These are phyloP conservation scores for Cercis canadensis DNA, from an alignment of 306 rosid genomes.

Conservation along the genomic window DNA sequence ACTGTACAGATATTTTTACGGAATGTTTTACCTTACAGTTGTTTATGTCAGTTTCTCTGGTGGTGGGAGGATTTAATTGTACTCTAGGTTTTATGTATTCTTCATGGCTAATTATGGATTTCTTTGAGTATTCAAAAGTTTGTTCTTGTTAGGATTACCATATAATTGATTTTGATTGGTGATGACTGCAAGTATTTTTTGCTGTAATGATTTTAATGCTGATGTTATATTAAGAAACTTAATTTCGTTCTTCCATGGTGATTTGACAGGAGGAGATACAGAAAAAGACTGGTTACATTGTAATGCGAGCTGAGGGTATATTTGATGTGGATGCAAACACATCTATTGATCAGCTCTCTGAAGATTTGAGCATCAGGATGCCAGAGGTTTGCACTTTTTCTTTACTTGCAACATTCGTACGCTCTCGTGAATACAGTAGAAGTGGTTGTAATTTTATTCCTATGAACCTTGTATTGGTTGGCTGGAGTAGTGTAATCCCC, in stretches of 20 bases:
- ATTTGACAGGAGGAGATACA: conserved; percentile 91
- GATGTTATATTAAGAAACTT: conserved; percentile 6
- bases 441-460: no score
- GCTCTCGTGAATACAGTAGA: no score
- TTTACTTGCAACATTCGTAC: no score
- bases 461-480: conserved; percentile 10
- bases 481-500: conserved; percentile 3
- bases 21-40: not conserved
- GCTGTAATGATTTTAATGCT: conserved; percentile 14
- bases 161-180: conserved; percentile 6
- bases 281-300: conserved; percentile 96
- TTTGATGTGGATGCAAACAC: conserved; percentile 99
- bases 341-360: conserved; percentile 95
- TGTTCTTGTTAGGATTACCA: not conserved
- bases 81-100: conserved; percentile 13
- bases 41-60: conserved; percentile 10
- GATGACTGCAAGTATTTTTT: conserved; percentile 22
- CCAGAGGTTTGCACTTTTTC: conserved; percentile 75
- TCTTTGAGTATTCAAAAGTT: not conserved
- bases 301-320: conserved; percentile 95
- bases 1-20: no score
- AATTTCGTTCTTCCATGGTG: conserved; percentile 33
- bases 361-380: conserved; percentile 90
- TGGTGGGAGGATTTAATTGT: not conserved
- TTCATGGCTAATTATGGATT: conserved; percentile 1